A percentile compares a stretch with the other conserved stretches of the same genome.
phyloP scores from a whole-genome alignment of 768 basidiomycete genomes.

The Termitomyces titanicus region DNA sequence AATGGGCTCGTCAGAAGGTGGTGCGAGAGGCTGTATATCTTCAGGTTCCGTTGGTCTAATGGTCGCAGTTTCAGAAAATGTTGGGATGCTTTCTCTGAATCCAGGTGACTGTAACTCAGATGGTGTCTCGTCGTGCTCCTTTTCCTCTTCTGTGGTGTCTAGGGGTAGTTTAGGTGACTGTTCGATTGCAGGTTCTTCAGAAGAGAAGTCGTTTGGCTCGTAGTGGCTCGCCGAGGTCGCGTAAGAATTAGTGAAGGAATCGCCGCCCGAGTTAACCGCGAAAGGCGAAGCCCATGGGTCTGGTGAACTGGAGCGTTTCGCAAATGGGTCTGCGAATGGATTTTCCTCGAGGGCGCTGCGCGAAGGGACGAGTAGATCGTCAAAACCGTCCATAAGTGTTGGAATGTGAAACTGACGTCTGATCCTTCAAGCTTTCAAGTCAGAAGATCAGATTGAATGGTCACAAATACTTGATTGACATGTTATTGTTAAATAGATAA shows the following conservation, averaged over 20 bases:
- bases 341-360: conserved; percentile 65
- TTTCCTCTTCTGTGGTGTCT: conserved; percentile 22
- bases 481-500: too few relatives aligned
- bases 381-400: conserved; percentile 65
- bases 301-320: conserved; percentile 63
- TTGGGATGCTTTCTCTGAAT: conserved; percentile 48
- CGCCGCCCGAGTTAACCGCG: conserved; percentile 27
- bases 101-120: conserved; percentile 39
- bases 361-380: conserved; percentile 67
- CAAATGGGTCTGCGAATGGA: conserved; percentile 72
- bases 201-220: conserved; percentile 21
- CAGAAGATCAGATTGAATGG: background rate
- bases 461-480: background rate
- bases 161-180: conserved; percentile 33
- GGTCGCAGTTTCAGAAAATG: conserved; percentile 40
- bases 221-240: conserved; percentile 20
- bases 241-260: conserved; percentile 23
- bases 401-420: background rate
- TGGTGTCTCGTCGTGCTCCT: conserved; percentile 30
- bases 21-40: conserved; percentile 23
- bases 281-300: conserved; percentile 75
- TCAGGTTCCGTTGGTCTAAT: conserved; percentile 35
- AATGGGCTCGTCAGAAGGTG: conserved; percentile 3
- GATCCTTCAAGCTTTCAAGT: background rate
- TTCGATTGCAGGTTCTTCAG: conserved; percentile 19